phyloP scores from a whole-genome alignment of 768 basidiomycete species.

The Mycena floridula region DNA sequence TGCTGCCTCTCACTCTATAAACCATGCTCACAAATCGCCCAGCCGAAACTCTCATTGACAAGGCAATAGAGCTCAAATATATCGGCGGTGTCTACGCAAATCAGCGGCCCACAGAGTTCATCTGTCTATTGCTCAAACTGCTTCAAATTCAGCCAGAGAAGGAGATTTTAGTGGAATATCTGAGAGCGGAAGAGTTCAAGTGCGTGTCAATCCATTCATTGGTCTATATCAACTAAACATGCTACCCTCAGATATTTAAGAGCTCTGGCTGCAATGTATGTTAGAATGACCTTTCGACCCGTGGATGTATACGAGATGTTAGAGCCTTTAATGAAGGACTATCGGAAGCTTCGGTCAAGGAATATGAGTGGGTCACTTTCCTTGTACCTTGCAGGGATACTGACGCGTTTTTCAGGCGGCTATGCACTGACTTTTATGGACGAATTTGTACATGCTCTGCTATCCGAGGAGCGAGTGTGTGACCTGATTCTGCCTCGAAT shows the following conservation, averaged over 20 bases:
- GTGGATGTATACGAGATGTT: conserved; percentile 90
- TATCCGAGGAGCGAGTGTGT: conserved; percentile 89
- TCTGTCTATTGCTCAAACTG: conserved; percentile 88
- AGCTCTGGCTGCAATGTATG: conserved; percentile 88
- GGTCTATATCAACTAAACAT: background rate
- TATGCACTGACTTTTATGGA: conserved; percentile 86
- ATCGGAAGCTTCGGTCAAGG: conserved; percentile 77
- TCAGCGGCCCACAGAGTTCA: conserved; percentile 89
- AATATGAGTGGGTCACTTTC: conserved; percentile 59
- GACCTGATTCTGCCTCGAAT: conserved; percentile 94
- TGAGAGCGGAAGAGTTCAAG: conserved; percentile 98
- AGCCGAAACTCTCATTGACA: conserved; percentile 95
- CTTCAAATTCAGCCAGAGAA: conserved; percentile 97
- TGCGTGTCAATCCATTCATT: conserved; percentile 31
- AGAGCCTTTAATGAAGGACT: conserved; percentile 93
- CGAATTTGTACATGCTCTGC: conserved; percentile 80
- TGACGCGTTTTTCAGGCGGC: conserved; percentile 47
- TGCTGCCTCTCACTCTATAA: background rate
- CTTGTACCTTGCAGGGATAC: background rate
- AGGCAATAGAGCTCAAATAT: conserved; percentile 71
- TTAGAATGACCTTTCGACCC: conserved; percentile 89
- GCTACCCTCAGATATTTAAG: conserved; percentile 69
- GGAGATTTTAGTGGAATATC: conserved; percentile 92
- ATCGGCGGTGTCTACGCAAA: conserved; percentile 96
- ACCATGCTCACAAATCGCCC: conserved; percentile 6